A percentile compares a stretch with the other conserved stretches of the same genome.
phyloP scores from a whole-genome alignment of 2,329 filamentous ascomycete species.

The Trichoderma harzianum region DNA sequence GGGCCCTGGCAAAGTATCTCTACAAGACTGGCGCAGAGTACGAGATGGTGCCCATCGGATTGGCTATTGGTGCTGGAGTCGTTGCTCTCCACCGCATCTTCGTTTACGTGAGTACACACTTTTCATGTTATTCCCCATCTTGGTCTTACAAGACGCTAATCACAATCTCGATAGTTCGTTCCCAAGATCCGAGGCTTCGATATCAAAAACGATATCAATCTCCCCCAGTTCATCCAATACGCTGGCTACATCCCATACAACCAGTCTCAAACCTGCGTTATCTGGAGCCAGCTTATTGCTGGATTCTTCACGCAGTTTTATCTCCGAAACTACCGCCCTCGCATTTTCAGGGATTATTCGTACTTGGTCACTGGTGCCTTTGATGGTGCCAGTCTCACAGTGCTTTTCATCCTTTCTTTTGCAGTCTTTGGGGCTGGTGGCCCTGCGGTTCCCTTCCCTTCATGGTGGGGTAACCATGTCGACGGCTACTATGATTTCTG shows the following conservation, averaged over 20 bases:
- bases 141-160: conserved; percentile 9
- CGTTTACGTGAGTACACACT: conserved; percentile 32
- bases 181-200: conserved; percentile 44
- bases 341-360: conserved; percentile 51
- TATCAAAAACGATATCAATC: conserved; percentile 42
- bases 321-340: conserved; percentile 49
- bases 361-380: conserved; percentile 52
- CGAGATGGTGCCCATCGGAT: conserved; percentile 47
- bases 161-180: conserved; percentile 36
- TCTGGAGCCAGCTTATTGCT: conserved; percentile 43
- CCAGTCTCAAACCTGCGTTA: conserved; percentile 52
- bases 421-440: conserved; percentile 53
- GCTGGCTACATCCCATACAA: conserved; percentile 55
- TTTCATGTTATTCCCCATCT: not conserved
- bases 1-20: conserved; percentile 52
- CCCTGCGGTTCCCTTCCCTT: conserved; percentile 42
- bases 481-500: conserved; percentile 49
- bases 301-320: conserved; percentile 52
- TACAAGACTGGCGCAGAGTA: conserved; percentile 46
- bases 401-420: conserved; percentile 53
- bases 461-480: conserved; percentile 54
- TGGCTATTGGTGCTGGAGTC: conserved; percentile 45
- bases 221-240: conserved; percentile 53
- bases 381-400: conserved; percentile 48
- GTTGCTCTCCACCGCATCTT: conserved; percentile 45